Base-by-base conservation (phyloP, 2,329 filamentous ascomycete genomes). In the Sporothrix curviconia region DNA sequence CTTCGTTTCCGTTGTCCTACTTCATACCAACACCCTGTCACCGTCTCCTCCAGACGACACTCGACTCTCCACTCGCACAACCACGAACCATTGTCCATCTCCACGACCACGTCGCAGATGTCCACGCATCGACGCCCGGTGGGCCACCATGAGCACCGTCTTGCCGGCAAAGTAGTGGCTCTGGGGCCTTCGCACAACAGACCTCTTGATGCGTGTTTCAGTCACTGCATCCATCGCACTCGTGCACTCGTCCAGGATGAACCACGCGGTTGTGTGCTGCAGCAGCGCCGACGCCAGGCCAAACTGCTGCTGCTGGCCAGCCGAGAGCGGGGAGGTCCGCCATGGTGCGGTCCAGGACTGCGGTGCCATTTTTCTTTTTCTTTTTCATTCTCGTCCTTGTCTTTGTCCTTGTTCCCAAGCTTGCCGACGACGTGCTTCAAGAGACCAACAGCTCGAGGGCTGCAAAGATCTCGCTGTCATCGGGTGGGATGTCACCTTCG, bases 11-110 rank as follows among this genome's bases (percentile, higher is more conserved):
- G n/a, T n/a, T n/a, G n/a, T n/a, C n/a, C n/a, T n/a, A n/a, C n/a
- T n/a, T n/a, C n/a, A n/a, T n/a, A n/a, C n/a, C n/a, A n/a, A n/a
- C n/a, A n/a, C n/a, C n/a, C n/a, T n/a, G n/a, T n/a, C n/a, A n/a
- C n/a, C n/a, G n/a, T n/a, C n/a, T n/a, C n/a, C n/a, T n/a, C n/a
- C n/a, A n/a, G n/a, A n/a, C n/a, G n/a, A n/a, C n/a, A n/a, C n/a
- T n/a, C n/a, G n/a, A n/a, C n/a, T n/a, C n/a, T n/a, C n/a, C n/a
- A n/a, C n/a, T n/a, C n/a, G n/a, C n/a, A n/a, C n/a, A n/a, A n/a
- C n/a, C n/a, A n/a, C n/a, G n/a, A n/a, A n/a, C 43, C 43, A 17
- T 30, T 46, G 22, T 52, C 49, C 19, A 52, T 52, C 32, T 52
- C 49, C 8, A 52, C 49, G 14, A 52, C 49, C 17, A 40, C 19